These are phyloP conservation scores for Ogataea pini DNA, from an alignment of 805 yeast genomes.

Conservation along the genomic window DNA sequence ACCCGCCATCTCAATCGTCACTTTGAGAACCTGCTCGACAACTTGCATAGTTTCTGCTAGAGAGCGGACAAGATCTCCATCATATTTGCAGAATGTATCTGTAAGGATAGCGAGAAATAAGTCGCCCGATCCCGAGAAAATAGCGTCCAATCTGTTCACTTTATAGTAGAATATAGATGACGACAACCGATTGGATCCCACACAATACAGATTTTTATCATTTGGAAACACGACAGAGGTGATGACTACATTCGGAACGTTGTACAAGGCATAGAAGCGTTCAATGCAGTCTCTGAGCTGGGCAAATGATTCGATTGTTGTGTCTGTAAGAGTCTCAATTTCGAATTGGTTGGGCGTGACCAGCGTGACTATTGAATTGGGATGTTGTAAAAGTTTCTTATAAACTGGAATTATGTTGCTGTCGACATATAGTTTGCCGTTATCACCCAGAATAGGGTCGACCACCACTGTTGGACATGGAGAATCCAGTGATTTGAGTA, in stretches of 20 bases:
- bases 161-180: slow-evolving; percentile 36
- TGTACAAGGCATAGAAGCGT: slow-evolving; percentile 44
- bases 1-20: slow-evolving; percentile 37
- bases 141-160: slow-evolving; percentile 54
- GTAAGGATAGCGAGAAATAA: slow-evolving; percentile 63
- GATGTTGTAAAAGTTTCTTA: slow-evolving; percentile 44
- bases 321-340: slow-evolving; percentile 57
- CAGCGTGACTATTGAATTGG: slow-evolving; percentile 41
- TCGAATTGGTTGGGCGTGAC: slow-evolving; percentile 79
- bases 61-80: slow-evolving; percentile 33
- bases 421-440: slow-evolving; percentile 77
- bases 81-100: slow-evolving; percentile 43
- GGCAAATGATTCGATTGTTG: slow-evolving; percentile 40
- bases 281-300: slow-evolving; percentile 41
- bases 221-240: slow-evolving; percentile 50
- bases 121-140: slow-evolving; percentile 77
- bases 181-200: slow-evolving; percentile 40
- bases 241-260: slow-evolving; percentile 54
- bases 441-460: slow-evolving; percentile 94
- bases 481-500: slow-evolving; percentile 22
- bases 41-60: slow-evolving; percentile 41
- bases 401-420: slow-evolving; percentile 55
- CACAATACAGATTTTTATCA: slow-evolving; percentile 35
- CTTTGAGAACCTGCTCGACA: slow-evolving; percentile 43
- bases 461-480: slow-evolving; percentile 56